Evolutionary conservation across 768 basidiomycete genomes (phyloP).

Genomic region (Hydnomerulius pinastri): DNA sequence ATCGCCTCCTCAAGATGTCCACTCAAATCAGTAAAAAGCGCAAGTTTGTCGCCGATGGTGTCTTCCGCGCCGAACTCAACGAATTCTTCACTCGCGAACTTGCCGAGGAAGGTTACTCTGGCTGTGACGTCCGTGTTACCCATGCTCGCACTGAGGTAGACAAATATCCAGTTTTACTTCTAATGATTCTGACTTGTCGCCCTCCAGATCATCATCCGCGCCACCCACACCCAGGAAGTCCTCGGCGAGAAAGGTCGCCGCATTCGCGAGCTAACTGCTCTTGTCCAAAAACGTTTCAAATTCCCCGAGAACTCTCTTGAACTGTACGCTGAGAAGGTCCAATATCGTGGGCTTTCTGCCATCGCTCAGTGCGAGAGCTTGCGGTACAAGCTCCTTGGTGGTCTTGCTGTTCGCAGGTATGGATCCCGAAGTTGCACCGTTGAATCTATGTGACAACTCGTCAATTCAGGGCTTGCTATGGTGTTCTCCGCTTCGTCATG

Average conservation of each 20-base stretch:
- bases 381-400: constrained; percentile 98
- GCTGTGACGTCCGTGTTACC: constrained; percentile 99
- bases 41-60: constrained; percentile 98
- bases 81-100: constrained; percentile 99
- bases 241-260: constrained; percentile 99
- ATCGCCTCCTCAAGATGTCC: constrained; percentile 58
- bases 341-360: constrained; percentile 96
- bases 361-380: constrained; percentile 98
- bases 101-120: constrained; percentile 99
- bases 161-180: constrained; percentile 1
- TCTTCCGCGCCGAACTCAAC: constrained; percentile 98
- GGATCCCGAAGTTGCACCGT: constrained; percentile 30
- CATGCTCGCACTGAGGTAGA: constrained; percentile 95
- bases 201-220: constrained; percentile 94
- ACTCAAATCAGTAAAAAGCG: constrained; percentile 95
- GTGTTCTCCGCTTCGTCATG: constrained; percentile 99
- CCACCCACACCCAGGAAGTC: constrained; percentile 98
- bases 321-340: constrained; percentile 99
- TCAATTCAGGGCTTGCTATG: constrained; percentile 88
- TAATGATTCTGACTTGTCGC: neutral
- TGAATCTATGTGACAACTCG: constrained; percentile 1
- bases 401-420: constrained; percentile 96
- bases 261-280: constrained; percentile 96
- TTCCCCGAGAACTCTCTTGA: constrained; percentile 99
- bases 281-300: constrained; percentile 99